Percentiles rank a stretch among this genome's conserved stretches.
Conservation (phyloP, 805 yeast species). For the Yamadazyma akitaensis region DNA sequence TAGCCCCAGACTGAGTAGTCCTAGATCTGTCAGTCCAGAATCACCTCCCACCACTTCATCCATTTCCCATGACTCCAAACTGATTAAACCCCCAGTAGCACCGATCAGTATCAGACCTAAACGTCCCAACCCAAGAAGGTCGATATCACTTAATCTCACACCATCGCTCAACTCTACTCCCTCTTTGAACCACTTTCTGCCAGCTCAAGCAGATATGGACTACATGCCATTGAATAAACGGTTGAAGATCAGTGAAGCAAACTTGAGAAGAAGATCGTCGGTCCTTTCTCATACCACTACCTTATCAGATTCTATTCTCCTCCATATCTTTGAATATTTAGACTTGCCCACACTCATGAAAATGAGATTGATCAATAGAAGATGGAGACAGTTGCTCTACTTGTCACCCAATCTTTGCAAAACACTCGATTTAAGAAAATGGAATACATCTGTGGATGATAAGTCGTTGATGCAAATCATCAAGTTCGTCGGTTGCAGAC, state of each 20-base stretch:
- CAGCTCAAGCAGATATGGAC: slow-evolving; percentile 7
- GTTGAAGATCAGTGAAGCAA: slow-evolving; percentile 38
- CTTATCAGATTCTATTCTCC: slow-evolving; percentile 57
- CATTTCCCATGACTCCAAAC: background rate
- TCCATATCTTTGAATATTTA: slow-evolving; percentile 51
- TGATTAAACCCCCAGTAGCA: background rate
- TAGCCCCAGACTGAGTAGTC: no score
- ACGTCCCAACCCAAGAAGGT: slow-evolving; percentile 4
- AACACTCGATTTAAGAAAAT: slow-evolving; percentile 54
- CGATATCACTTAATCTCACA: slow-evolving; percentile 9
- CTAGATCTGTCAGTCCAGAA: no score
- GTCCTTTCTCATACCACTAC: slow-evolving; percentile 51
- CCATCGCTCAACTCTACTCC: slow-evolving; percentile 4
- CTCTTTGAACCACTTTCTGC: slow-evolving; percentile 7
- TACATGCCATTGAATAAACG: slow-evolving; percentile 53
- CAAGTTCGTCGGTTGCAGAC: slow-evolving; percentile 69
- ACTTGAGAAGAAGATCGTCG: slow-evolving; percentile 53
- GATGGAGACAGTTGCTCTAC: slow-evolving; percentile 66
- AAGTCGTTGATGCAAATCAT: slow-evolving; percentile 54
- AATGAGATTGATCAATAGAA: slow-evolving; percentile 52
- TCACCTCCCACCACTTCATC: no score
- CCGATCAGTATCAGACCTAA: slow-evolving; percentile 5
- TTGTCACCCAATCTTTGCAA: slow-evolving; percentile 53
- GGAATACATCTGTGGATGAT: slow-evolving; percentile 62
- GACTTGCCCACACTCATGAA: slow-evolving; percentile 61